These are phyloP conservation scores for Agrocybe pediades DNA, from an alignment of 768 basidiomycete genomes.

Conservation along the genomic window DNA sequence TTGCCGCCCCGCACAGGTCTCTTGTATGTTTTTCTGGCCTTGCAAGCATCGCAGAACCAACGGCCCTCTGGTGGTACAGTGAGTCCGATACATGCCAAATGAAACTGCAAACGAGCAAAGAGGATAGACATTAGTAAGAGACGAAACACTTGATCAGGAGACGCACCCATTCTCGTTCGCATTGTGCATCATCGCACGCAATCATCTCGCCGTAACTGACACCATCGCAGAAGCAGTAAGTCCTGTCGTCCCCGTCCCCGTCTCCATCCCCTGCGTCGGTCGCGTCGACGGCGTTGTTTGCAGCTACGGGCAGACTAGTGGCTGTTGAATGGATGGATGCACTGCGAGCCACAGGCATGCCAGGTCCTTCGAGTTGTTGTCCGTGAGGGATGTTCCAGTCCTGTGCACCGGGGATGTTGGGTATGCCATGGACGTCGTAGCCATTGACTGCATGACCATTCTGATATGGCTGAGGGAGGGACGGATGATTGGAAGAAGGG, in stretches of 20 bases:
- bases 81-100: conserved; percentile 74
- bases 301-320: conserved; percentile 32
- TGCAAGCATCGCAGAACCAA: conserved; percentile 79
- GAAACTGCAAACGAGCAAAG: conserved; percentile 56
- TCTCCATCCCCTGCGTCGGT: conserved; percentile 50
- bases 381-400: conserved; percentile 54
- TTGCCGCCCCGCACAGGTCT: conserved; percentile 55
- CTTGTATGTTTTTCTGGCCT: conserved; percentile 53
- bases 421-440: conserved; percentile 41
- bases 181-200: conserved; percentile 81
- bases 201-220: conserved; percentile 95
- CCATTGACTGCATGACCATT: conserved; percentile 35
- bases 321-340: conserved; percentile 33
- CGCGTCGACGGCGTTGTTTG: conserved; percentile 29
- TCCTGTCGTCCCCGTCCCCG: conserved; percentile 63
- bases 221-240: conserved; percentile 85
- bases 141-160: no score
- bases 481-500: conserved; percentile 57
- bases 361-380: conserved; percentile 73
- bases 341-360: conserved; percentile 68
- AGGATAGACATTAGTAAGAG: conserved; percentile 6
- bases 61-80: conserved; percentile 63
- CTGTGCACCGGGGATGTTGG: conserved; percentile 31
- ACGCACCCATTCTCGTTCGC: conserved; percentile 91
- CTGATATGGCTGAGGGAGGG: conserved; percentile 50